Evolutionary conservation across 176 grass and related monocot genomes (phyloP), one percentile per base, ranked within the genome.

Genomic region (Juncus inflexus): DNA sequence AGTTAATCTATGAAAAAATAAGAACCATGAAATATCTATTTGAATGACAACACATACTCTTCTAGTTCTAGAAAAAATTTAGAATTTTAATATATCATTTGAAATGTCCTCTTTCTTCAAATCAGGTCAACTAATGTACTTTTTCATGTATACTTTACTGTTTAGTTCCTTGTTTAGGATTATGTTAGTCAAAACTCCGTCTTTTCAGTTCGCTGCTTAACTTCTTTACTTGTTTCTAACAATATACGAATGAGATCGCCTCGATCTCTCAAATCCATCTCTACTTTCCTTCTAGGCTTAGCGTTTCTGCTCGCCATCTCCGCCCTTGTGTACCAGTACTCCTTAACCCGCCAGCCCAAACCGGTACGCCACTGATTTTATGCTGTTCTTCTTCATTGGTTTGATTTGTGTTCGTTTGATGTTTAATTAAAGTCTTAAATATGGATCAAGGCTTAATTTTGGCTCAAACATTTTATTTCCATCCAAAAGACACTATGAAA

Each of bases 261-360:
- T 47, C 9, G 7, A 16, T 56, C 68, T 6, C 12, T 71, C 15
- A 71, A 45, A 16, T 42, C 72, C 8, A 63, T 64, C 72, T 75
- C 72, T 12, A 38, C 72, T 54, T 35, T 79, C 41, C 86, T 83
- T 15, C 74, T 86, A 42, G 78, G 37, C 0, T 50, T 90, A 37
- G 71, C 65, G 2, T 65, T 86, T 37, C 60, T 86, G 5, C 40
- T 64, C 35, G 86, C 78, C 45, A 50, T 85, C 3, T 9, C 63
- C 14, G 82, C 66, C 14, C 66, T 90, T 28, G 10, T 90, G 37
- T 60, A 82, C 65, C 82, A 90, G 82, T 59, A 76, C 71, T 76
- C 54, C 37, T 59, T 60, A 37, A 60, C 83, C 66, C 79, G 75
- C 65, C 70, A 73, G 50, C 69, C 75, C 19, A 86, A 82, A 42